These are phyloP conservation scores for Sordaria brevicollis DNA, from an alignment of 495 filamentous ascomycete genomes.

Conservation along the genomic window DNA sequence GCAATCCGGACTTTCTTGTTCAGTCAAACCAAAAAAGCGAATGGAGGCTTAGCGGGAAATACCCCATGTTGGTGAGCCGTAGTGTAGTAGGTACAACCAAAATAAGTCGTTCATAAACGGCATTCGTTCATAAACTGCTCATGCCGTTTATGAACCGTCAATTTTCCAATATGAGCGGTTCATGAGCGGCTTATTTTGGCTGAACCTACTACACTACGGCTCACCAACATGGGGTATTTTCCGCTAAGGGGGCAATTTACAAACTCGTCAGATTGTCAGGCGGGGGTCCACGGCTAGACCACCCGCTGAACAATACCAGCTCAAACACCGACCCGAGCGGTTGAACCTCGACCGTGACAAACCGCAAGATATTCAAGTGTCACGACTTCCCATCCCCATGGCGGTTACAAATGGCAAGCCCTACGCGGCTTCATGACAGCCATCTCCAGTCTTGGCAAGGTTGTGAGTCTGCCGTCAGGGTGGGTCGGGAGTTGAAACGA, in stretches of 20 bases:
- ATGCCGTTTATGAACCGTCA: too few relatives aligned
- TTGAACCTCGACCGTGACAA: neutral
- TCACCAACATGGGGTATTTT: too few relatives aligned
- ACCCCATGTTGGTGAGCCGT: too few relatives aligned
- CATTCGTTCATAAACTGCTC: too few relatives aligned
- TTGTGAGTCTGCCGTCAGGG: neutral
- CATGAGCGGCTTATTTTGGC: too few relatives aligned
- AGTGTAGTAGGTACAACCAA: too few relatives aligned
- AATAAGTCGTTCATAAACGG: too few relatives aligned
- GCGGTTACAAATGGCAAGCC: neutral
- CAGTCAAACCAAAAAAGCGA: neutral
- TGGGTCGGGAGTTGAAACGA: neutral
- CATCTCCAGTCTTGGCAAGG: neutral
- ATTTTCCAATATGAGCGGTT: too few relatives aligned
- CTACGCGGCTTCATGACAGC: neutral
- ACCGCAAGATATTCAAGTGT: neutral
- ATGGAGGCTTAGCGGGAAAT: too few relatives aligned
- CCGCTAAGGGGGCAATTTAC: neutral
- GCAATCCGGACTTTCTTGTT: neutral
- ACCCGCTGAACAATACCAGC: too few relatives aligned
- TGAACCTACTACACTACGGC: too few relatives aligned
- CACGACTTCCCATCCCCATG: neutral
- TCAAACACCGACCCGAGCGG: neutral
- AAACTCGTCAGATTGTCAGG: neutral
- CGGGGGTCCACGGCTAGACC: neutral